phyloP scores from a whole-genome alignment of 1,139 yeast genomes.

The Groenewaldozyma auringiensis region DNA sequence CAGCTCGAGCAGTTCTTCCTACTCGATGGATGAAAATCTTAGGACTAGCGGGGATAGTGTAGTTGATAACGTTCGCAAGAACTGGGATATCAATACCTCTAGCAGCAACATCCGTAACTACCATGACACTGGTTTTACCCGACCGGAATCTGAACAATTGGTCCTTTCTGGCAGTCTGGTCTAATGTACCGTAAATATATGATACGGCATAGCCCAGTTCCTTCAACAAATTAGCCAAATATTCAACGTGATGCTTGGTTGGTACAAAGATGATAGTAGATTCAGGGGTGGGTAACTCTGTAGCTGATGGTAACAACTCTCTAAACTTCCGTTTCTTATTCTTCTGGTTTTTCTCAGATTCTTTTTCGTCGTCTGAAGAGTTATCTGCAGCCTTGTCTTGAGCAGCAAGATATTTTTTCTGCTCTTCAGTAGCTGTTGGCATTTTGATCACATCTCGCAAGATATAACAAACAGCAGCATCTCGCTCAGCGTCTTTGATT shows the following conservation, averaged over 20 bases:
- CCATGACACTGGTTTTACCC: conserved; percentile 75
- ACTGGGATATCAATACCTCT: conserved; percentile 99
- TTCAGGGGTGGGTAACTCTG: conserved; percentile 70
- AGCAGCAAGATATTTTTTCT: conserved; percentile 42
- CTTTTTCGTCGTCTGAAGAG: conserved; percentile 41
- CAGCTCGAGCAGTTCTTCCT: conserved; percentile 99
- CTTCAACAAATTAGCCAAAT: conserved; percentile 58
- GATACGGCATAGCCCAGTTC: conserved; percentile 82
- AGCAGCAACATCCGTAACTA: conserved; percentile 98
- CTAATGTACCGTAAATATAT: conserved; percentile 87
- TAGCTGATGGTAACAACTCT: conserved; percentile 66
- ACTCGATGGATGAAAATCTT: conserved; percentile 94
- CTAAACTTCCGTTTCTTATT: conserved; percentile 37
- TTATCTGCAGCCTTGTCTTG: conserved; percentile 41
- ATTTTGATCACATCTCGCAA: conserved; percentile 79
- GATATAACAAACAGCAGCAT: conserved; percentile 69
- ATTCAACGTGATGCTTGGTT: conserved; percentile 96
- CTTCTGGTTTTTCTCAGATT: conserved; percentile 26
- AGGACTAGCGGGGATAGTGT: conserved; percentile 83
- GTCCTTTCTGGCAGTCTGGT: conserved; percentile 88
- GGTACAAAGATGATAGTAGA: conserved; percentile 95
- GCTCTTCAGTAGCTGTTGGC: conserved; percentile 60
- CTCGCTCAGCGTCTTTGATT: conserved; percentile 78
- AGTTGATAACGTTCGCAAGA: conserved; percentile 87
- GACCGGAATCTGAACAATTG: conserved; percentile 79